phyloP scores from a whole-genome alignment of 2,329 filamentous ascomycete genomes.

The Colletotrichum sp. region DNA sequence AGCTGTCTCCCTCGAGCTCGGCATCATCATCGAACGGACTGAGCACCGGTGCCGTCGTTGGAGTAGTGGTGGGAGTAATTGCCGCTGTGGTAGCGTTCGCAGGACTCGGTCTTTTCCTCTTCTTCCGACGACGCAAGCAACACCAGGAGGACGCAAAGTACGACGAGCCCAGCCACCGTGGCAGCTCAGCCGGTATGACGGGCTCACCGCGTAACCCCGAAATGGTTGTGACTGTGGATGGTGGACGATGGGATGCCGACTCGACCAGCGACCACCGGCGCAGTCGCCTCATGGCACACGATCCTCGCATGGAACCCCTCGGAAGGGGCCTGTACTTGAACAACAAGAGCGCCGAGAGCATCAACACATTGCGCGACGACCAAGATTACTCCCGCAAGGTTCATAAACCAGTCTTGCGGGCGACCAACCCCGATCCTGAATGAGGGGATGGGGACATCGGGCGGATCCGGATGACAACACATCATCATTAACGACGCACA shows the following conservation, averaged over 20 bases:
- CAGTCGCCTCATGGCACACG: slow-evolving; percentile 61
- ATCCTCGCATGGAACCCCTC: slow-evolving; percentile 68
- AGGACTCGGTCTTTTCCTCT: slow-evolving; percentile 43
- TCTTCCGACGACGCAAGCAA: slow-evolving; percentile 49
- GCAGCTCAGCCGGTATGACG: slow-evolving; percentile 55
- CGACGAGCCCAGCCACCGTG: slow-evolving; percentile 50
- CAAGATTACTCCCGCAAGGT: slow-evolving; percentile 69
- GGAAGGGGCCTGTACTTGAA: slow-evolving; percentile 60
- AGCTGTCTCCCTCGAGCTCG: not conserved
- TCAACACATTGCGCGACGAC: slow-evolving; percentile 67
- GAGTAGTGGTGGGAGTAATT: slow-evolving; percentile 41
- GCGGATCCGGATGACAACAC: slow-evolving; percentile 2
- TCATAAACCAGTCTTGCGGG: slow-evolving; percentile 61
- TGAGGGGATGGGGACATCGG: not conserved
- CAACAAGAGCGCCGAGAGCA: slow-evolving; percentile 65
- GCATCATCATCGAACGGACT: slow-evolving; percentile 29
- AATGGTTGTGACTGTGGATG: slow-evolving; percentile 38
- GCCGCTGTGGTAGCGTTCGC: slow-evolving; percentile 43
- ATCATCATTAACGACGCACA: slow-evolving; percentile 22
- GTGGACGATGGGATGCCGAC: slow-evolving; percentile 22
- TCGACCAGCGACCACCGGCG: slow-evolving; percentile 30
- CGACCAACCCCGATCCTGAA: slow-evolving; percentile 64
- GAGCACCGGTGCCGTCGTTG: slow-evolving; percentile 52
- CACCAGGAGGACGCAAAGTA: slow-evolving; percentile 46
- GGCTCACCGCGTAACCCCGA: slow-evolving; percentile 46